Base-by-base conservation (phyloP, 2,329 filamentous ascomycete species). In the Macrophomina phaseolina region DNA sequence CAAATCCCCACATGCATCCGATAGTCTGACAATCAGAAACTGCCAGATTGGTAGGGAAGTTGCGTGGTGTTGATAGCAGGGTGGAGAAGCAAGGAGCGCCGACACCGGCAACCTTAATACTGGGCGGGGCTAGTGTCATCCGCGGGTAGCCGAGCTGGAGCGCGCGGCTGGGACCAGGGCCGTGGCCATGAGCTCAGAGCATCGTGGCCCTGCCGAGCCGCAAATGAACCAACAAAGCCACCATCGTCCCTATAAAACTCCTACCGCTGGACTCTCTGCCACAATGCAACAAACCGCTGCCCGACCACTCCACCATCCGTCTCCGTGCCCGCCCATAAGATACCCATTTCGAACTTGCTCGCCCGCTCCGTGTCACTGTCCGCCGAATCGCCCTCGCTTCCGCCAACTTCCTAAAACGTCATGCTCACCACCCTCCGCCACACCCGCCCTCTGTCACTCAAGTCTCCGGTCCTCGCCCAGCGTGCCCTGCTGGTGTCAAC, bases 351-450 rank as follows among this genome's bases (percentile, higher is more conserved):
- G n/a, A 14, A 12, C 1, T 6, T 9, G 4, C 40, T 32, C 12
- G 51, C 58, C 14, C 5, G n/a, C 12, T n/a, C 16, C 52, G 52
- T 28, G 14, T 40, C 30, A 49, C 51, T 65, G 38, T 48, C 42
- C 51, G 42, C 40, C 30, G 30, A 9, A 49, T 28, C 52, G 40
- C 40, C 14, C 11, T 28, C 40, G 52, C 40, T 30, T 12, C 32
- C 63, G 45, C 32, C 63, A 23, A 48, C 53, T 65, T 38, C 51
- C 63, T 56, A 14, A 49, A 48, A 63, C 48, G 65, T 48, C 48
- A 67, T 67, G 65, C 56, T 67, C 56, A 62, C 40, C 45, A 40
- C 65, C 38, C 46, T 67, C 40, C 48, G 58, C 55, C 48, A 62
- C 65, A 40, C 49, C 49, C 65, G 65, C 18, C 48, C 56, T 62